Evolutionary conservation across 1,284 basidiomycete genomes (phyloP).

Genomic region (Kwoniella shivajii): DNA sequence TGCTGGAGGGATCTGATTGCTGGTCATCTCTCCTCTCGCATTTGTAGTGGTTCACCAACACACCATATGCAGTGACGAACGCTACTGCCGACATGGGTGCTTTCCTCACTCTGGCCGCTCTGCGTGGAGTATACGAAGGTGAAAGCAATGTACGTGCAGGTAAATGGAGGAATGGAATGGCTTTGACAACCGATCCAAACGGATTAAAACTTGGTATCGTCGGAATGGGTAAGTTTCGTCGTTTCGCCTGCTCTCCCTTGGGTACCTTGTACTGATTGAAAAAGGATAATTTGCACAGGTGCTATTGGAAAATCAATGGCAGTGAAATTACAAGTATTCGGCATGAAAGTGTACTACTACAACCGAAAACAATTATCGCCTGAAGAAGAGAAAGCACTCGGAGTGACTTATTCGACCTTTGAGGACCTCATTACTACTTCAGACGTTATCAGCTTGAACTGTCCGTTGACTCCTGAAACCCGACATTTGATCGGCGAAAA

Average conservation of each 20-base stretch:
- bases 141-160: constrained; percentile 22
- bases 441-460: constrained; percentile 43
- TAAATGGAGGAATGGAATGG: constrained; percentile 25
- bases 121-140: constrained; percentile 22
- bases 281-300: constrained; percentile 17
- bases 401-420: constrained; percentile 36
- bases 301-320: constrained; percentile 34
- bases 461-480: constrained; percentile 40
- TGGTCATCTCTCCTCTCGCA: background rate
- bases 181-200: constrained; percentile 23
- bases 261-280: background rate
- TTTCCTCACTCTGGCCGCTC: constrained; percentile 25
- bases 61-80: constrained; percentile 30
- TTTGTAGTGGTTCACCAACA: constrained; percentile 24
- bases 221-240: constrained; percentile 24
- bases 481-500: constrained; percentile 35
- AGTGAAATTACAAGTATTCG: constrained; percentile 24
- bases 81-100: constrained; percentile 35
- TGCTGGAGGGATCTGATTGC: too few species aligned
- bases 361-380: constrained; percentile 27
- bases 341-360: constrained; percentile 37
- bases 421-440: constrained; percentile 42
- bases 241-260: background rate
- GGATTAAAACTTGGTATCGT: constrained; percentile 27
- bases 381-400: constrained; percentile 26